Conservation (phyloP, 2,329 filamentous ascomycete species). For the Teratosphaeria viscida region DNA sequence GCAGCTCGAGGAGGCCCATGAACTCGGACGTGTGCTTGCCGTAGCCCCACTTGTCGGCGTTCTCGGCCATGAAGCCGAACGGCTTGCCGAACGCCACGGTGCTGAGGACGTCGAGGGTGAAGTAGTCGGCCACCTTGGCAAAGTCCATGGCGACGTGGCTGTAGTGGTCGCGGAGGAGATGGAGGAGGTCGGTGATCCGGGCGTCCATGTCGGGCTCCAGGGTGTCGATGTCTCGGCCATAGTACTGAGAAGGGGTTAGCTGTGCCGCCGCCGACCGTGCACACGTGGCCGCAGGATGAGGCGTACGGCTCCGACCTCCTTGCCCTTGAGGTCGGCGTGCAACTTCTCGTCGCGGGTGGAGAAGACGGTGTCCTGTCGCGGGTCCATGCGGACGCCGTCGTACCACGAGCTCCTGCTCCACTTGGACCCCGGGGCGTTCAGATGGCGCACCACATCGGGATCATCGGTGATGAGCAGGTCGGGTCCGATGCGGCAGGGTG, state of each 20-base stretch:
- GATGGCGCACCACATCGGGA: slow-evolving; percentile 37
- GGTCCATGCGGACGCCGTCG: slow-evolving; percentile 41
- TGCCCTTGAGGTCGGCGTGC: slow-evolving; percentile 37
- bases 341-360: slow-evolving; percentile 39
- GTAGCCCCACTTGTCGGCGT: slow-evolving; percentile 33
- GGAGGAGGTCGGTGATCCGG: slow-evolving; percentile 37
- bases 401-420: slow-evolving; percentile 34
- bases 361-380: slow-evolving; percentile 45
- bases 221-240: slow-evolving; percentile 44
- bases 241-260: slow-evolving; percentile 36
- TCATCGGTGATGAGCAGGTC: slow-evolving; percentile 41
- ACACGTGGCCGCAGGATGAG: slow-evolving; percentile 25
- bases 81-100: slow-evolving; percentile 42
- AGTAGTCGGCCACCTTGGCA: slow-evolving; percentile 40
- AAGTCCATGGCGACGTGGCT: slow-evolving; percentile 37
- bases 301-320: slow-evolving; percentile 13
- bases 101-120: slow-evolving; percentile 48
- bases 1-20: slow-evolving; percentile 16
- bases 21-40: slow-evolving; percentile 12
- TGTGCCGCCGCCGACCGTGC: slow-evolving; percentile 20
- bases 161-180: slow-evolving; percentile 41
- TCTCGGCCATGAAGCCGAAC: slow-evolving; percentile 42
- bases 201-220: slow-evolving; percentile 42
- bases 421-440: slow-evolving; percentile 28
- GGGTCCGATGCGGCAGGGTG: slow-evolving; percentile 38